Conservation (phyloP, 139 green algal species). For the Pedinophyceae sp. region DNA sequence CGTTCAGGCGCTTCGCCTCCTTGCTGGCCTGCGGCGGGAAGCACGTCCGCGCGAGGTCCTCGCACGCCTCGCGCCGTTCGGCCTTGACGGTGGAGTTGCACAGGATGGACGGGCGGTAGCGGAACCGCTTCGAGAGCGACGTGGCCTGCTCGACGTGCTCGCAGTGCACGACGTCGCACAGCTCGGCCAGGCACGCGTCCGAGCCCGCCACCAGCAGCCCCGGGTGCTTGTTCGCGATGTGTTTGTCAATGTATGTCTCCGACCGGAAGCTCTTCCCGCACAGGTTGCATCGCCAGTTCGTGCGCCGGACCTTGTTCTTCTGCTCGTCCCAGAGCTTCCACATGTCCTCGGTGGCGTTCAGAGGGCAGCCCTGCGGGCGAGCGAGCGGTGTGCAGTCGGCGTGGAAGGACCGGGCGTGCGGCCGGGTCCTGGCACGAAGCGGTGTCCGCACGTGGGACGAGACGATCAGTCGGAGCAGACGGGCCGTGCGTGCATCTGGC, state of each 20-base stretch:
- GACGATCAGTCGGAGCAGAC: no score
- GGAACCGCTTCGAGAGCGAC: not conserved
- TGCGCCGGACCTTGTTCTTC: not conserved
- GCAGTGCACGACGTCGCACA: not conserved
- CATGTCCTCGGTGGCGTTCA: not conserved
- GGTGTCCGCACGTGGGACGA: no score
- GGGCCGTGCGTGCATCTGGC: no score
- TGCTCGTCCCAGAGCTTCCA: not conserved
- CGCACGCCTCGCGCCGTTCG: not conserved
- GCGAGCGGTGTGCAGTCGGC: no score
- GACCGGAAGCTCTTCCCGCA: not conserved
- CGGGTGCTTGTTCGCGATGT: not conserved
- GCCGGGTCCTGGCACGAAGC: no score
- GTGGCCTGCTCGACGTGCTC: not conserved
- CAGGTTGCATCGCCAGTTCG: not conserved
- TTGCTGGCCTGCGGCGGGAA: not conserved
- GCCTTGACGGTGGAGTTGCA: not conserved
- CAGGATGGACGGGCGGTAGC: not conserved
- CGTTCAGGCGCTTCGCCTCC: not conserved
- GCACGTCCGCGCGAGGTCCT: not conserved
- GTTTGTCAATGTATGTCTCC: not conserved
- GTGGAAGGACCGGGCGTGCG: no score
- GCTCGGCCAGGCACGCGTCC: constrained; percentile 1
- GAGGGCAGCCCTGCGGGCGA: not conserved
- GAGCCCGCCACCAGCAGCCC: not conserved